Evolutionary conservation across 2,329 filamentous ascomycete species (phyloP).

Genomic region (Ascomycota sp.): DNA sequence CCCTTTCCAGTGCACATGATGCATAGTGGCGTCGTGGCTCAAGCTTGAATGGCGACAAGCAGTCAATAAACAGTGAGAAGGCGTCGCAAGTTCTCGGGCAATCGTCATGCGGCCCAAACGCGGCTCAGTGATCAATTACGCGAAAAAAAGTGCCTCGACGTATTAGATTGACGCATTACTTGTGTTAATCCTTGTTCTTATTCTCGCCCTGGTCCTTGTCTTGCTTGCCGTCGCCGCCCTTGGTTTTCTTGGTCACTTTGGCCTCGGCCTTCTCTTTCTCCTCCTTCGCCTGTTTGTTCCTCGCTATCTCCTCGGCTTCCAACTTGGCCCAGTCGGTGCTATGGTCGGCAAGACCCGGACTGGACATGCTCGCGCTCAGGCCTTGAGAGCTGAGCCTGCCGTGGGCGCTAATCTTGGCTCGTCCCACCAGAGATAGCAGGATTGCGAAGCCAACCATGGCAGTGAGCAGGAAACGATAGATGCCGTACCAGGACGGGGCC

Average conservation of each 20-base stretch:
- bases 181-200: no score
- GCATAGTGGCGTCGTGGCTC: no score
- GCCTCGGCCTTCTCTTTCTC: constrained; percentile 16
- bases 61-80: no score
- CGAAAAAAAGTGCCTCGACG: no score
- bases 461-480: constrained; percentile 79
- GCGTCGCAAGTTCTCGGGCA: no score
- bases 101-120: no score
- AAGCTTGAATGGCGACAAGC: no score
- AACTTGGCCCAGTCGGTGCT: constrained; percentile 22
- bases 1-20: no score
- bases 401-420: constrained; percentile 43
- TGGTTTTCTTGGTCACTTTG: constrained; percentile 11
- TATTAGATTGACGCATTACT: no score
- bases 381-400: constrained; percentile 11
- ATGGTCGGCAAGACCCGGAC: constrained; percentile 12
- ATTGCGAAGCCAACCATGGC: constrained; percentile 72
- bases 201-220: constrained; percentile 7
- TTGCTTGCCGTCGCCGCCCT: constrained; percentile 7
- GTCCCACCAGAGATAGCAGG: constrained; percentile 56
- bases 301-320: constrained; percentile 19
- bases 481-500: constrained; percentile 67
- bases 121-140: no score
- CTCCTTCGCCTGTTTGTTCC: constrained; percentile 15
- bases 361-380: constrained; percentile 17